Evolutionary conservation across 176 grass and related monocot species (phyloP).

Genomic region (Ensete ventricosum): DNA sequence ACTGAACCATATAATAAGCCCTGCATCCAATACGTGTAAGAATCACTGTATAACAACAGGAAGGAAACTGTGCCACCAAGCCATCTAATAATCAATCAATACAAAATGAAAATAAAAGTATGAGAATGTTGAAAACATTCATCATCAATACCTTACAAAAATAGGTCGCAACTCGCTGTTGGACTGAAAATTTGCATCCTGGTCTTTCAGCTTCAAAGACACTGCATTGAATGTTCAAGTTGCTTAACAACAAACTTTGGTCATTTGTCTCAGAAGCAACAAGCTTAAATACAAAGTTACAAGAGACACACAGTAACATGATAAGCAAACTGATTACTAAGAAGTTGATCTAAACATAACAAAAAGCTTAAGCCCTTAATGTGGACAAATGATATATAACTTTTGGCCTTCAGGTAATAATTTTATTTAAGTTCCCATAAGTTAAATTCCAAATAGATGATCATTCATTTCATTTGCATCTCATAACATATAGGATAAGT

Average conservation of each 20-base stretch:
- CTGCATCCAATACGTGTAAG: constrained; percentile 24
- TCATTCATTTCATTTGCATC: no score
- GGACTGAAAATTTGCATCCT: constrained; percentile 70
- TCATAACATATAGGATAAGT: no score
- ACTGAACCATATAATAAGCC: constrained; percentile 76
- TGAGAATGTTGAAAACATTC: not conserved
- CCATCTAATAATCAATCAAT: not conserved
- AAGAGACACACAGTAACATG: not conserved
- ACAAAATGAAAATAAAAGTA: not conserved
- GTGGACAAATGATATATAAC: not conserved
- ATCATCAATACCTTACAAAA: constrained; percentile 67
- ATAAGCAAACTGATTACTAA: not conserved
- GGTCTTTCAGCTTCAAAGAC: constrained; percentile 97
- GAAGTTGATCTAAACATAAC: not conserved
- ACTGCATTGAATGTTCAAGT: constrained; percentile 29
- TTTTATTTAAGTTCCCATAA: no score
- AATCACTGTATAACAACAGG: not conserved
- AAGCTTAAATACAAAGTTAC: not conserved
- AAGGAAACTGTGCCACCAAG: not conserved
- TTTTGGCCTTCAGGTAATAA: no score
- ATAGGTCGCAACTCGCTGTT: constrained; percentile 76
- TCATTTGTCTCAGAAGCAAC: not conserved
- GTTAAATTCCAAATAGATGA: no score
- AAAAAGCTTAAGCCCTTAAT: not conserved
- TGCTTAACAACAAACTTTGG: not conserved